Evolutionary conservation across 345 rosid genomes (phyloP).

Genomic region (Citrus unshiu): DNA sequence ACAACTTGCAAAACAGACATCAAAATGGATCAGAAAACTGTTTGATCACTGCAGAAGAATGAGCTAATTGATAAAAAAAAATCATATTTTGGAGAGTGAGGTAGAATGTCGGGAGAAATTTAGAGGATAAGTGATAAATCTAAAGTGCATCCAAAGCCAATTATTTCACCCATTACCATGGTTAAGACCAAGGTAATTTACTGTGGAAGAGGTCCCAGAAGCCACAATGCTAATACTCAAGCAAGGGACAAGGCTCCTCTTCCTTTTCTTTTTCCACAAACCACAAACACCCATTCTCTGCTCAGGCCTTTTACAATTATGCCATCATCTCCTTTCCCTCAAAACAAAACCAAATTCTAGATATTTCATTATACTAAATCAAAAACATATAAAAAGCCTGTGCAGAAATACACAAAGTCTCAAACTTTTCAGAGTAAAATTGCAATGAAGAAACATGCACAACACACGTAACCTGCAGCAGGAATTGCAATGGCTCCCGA

Average conservation of each 20-base stretch:
- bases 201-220: constrained; percentile 29
- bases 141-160: constrained; percentile 2
- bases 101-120: constrained; percentile 10
- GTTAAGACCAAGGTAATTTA: constrained; percentile 9
- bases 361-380: background rate
- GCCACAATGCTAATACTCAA: constrained; percentile 25
- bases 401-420: background rate
- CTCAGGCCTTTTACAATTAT: background rate
- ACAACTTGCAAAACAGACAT: background rate
- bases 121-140: constrained; percentile 9
- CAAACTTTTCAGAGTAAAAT: background rate
- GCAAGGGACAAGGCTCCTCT: constrained; percentile 38
- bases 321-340: background rate
- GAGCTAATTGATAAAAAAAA: background rate
- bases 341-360: background rate
- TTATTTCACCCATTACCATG: constrained; percentile 13
- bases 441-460: background rate
- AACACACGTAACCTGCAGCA: constrained; percentile 64
- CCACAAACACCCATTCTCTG: background rate
- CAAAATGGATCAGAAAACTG: background rate
- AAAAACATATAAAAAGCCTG: background rate
- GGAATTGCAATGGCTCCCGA: constrained; percentile 78
- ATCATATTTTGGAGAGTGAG: background rate
- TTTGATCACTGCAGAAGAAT: background rate
- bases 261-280: constrained; percentile 4